phyloP scores from a whole-genome alignment of 73 alveolate genomes.

The Diophrys appendiculata region DNA sequence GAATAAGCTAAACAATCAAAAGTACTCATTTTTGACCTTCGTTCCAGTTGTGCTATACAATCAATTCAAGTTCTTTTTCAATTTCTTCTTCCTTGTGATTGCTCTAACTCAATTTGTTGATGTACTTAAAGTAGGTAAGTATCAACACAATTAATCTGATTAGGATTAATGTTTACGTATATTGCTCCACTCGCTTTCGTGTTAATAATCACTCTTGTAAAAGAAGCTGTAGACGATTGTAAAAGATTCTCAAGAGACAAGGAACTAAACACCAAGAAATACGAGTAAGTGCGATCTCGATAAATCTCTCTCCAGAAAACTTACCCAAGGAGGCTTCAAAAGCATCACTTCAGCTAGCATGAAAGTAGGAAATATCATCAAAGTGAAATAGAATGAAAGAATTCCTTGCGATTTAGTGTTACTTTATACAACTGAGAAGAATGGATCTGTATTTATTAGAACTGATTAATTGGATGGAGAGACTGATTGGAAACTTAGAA shows the following conservation, averaged over 20 bases:
- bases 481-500: conserved; percentile 94
- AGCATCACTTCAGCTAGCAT: conserved; percentile 24
- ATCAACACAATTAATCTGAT: conserved; percentile 43
- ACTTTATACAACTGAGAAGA: conserved; percentile 61
- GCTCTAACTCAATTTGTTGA: conserved; percentile 73
- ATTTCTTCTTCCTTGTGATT: conserved; percentile 82
- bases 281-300: conserved; percentile 53
- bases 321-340: conserved; percentile 44
- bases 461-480: conserved; percentile 86
- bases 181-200: conserved; percentile 95
- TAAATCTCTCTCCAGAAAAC: conserved; percentile 50
- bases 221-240: conserved; percentile 93
- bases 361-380: conserved; percentile 86
- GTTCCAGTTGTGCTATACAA: conserved; percentile 82
- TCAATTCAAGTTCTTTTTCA: conserved; percentile 87
- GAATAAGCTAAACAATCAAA: conserved; percentile 51
- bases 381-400: conserved; percentile 73
- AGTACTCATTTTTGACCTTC: conserved; percentile 73
- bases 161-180: conserved; percentile 91
- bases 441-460: conserved; percentile 65
- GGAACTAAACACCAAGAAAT: conserved; percentile 65
- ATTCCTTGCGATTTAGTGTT: conserved; percentile 75
- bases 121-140: conserved; percentile 27
- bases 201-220: conserved; percentile 81
- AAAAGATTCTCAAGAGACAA: conserved; percentile 84